Evolutionary conservation across 2,329 filamentous ascomycete genomes (phyloP).

Genomic region (Colletotrichum eremochloae): DNA sequence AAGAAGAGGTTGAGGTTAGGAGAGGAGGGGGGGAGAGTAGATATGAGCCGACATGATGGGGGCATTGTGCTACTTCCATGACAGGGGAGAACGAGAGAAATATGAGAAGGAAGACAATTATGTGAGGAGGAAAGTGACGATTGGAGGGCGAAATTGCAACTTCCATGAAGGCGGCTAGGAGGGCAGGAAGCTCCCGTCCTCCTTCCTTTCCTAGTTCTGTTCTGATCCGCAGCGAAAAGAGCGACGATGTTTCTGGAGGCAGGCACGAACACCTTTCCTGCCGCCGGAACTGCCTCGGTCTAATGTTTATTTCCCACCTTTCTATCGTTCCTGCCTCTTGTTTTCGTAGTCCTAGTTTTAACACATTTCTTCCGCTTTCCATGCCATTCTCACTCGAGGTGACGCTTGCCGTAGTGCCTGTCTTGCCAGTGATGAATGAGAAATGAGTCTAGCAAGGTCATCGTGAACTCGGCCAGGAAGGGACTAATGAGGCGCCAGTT

Average conservation of each 20-base stretch:
- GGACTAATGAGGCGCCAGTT: neutral
- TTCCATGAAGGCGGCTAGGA: neutral
- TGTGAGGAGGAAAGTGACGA: neutral
- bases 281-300: neutral
- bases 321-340: neutral
- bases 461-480: neutral
- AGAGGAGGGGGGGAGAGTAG: neutral
- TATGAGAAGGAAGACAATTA: neutral
- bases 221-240: neutral
- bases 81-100: no score
- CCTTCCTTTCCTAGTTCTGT: neutral
- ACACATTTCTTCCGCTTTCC: neutral
- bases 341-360: neutral
- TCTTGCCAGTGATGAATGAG: neutral
- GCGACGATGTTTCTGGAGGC: neutral
- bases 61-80: neutral
- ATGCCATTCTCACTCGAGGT: neutral
- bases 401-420: neutral
- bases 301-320: no score
- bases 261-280: neutral
- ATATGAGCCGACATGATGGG: constrained; percentile 2
- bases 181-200: neutral
- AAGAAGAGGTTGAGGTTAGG: constrained; percentile 1
- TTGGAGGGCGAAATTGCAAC: neutral
- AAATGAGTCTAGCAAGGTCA: neutral